Evolutionary conservation across 1,139 yeast species (phyloP).

Genomic region (Pichia sp.): DNA sequence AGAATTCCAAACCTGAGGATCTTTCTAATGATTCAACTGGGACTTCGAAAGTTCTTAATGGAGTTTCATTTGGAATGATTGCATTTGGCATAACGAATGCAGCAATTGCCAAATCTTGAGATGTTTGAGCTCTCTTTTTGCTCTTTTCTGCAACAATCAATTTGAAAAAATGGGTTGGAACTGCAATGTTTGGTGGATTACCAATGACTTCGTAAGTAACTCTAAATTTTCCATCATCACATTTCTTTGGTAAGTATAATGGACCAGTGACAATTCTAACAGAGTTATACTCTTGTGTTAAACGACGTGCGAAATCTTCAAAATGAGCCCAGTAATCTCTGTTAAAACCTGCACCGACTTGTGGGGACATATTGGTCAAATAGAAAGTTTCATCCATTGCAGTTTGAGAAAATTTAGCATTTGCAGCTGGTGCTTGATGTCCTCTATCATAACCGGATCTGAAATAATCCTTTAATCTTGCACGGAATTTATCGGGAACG

Average conservation of each 20-base stretch:
- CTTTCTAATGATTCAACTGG: slow-evolving; percentile 90
- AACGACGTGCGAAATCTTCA: slow-evolving; percentile 81
- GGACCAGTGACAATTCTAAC: slow-evolving; percentile 96
- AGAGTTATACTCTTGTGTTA: slow-evolving; percentile 63
- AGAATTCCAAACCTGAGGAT: slow-evolving; percentile 78
- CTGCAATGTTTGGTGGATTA: slow-evolving; percentile 94
- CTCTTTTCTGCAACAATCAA: slow-evolving; percentile 78
- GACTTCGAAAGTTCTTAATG: slow-evolving; percentile 75
- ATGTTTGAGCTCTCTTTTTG: slow-evolving; percentile 34
- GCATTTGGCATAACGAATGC: slow-evolving; percentile 94
- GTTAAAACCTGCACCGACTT: slow-evolving; percentile 96
- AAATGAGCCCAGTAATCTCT: slow-evolving; percentile 98
- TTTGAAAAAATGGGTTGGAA: slow-evolving; percentile 96
- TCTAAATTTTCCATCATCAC: slow-evolving; percentile 73
- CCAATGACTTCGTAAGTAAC: slow-evolving; percentile 94
- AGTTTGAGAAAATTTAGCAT: slow-evolving; percentile 82
- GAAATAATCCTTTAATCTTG: slow-evolving; percentile 77
- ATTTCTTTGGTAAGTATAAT: slow-evolving; percentile 75
- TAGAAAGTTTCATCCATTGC: slow-evolving; percentile 97
- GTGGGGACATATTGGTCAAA: slow-evolving; percentile 92
- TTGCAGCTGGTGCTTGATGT: slow-evolving; percentile 98
- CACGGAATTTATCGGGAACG: slow-evolving; percentile 79
- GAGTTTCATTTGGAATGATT: slow-evolving; percentile 64
- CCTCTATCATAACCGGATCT: slow-evolving; percentile 97
- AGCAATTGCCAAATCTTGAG: slow-evolving; percentile 66